Percentiles rank a stretch among this genome's conserved stretches.
Conservation (phyloP, 495 filamentous ascomycete species). For the Trichocladium uniseriatum region DNA sequence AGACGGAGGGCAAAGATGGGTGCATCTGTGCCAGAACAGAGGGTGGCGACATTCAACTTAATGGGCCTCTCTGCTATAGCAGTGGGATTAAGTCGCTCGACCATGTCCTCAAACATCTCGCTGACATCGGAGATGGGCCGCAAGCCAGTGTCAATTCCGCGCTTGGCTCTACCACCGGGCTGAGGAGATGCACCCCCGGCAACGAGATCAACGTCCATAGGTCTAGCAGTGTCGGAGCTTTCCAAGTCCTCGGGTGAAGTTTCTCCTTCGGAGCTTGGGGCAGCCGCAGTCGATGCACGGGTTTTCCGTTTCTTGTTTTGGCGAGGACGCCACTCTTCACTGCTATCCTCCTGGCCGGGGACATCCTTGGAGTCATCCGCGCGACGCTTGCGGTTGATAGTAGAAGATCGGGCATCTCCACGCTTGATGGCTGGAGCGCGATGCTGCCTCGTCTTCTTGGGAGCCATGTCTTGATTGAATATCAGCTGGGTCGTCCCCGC, state of each 20-base stretch:
- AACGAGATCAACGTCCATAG: background rate
- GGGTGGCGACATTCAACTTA: slow-evolving; percentile 54
- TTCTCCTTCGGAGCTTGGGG: too few species aligned
- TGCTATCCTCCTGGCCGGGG: too few species aligned
- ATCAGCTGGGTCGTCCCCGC: background rate
- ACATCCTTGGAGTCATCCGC: too few species aligned
- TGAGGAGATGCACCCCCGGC: background rate
- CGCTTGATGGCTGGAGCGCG: background rate
- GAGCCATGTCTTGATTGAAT: background rate
- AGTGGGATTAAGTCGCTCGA: slow-evolving; percentile 2
- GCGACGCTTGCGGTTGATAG: background rate
- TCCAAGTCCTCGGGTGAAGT: background rate
- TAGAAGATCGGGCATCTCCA: background rate
- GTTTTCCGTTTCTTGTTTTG: background rate
- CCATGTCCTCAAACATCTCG: slow-evolving; percentile 28
- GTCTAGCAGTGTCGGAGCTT: background rate
- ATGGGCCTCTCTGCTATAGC: slow-evolving; percentile 3
- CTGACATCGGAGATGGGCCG: slow-evolving; percentile 20
- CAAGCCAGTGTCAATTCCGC: slow-evolving; percentile 1
- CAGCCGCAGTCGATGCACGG: background rate
- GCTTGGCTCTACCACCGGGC: background rate
- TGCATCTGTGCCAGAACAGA: slow-evolving; percentile 78
- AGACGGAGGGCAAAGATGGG: slow-evolving; percentile 60
- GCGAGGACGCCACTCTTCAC: background rate
- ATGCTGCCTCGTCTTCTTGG: background rate